Evolutionary conservation across 2,329 filamentous ascomycete genomes (phyloP), one percentile per base, ranked within the genome.

Genomic region (Ophiosphaerella herpotricha): DNA sequence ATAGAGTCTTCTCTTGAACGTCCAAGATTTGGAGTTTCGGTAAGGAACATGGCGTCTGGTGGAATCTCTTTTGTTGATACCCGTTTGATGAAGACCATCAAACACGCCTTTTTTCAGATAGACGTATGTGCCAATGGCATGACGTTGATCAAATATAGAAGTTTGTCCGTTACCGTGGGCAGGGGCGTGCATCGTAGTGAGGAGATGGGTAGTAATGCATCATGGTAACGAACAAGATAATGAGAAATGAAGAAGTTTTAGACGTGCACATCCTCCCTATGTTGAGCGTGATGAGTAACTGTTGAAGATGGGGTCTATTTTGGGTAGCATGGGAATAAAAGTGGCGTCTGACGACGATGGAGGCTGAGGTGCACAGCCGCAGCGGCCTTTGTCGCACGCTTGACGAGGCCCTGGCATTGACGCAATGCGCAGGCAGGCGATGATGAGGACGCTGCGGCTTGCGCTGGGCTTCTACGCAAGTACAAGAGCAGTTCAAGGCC

Each of bases 281-380:
- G 31, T 32, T 13, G n/a, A 7, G 16, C 23, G 36, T 51, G 37
- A 50, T 41, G 21, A 26, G 26, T 6, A 29, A 29, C 7, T 11
- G 26, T 8, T 29, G 26, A 11, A 8, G 11, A 29, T 11, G 7
- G 7, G 26, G 7, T 29, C 26, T 29, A 29, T 29, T 29, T 29
- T 11, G 6, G 11, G 26, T 29, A 29, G 26, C 46, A 38, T 46
- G 26, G 41, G 13, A 29, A 16, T n/a, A 13, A 34, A 41, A 24
- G 39, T 26, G 39, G 23, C 39, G 39, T 41, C 24, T 32, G 43
- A 23, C 29, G 41, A 23, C n/a, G 24, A 9, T 21, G 21, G 45
- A 67, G 67, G 65, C 68, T 67, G 64, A 67, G 60, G 61, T 57
- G 57, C 46, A 58, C 55, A 54, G 61, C 55, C 50, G 58, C 55